These are phyloP conservation scores for Blastomyces parvus DNA, from an alignment of 2,329 filamentous ascomycete genomes.

Conservation along the genomic window DNA sequence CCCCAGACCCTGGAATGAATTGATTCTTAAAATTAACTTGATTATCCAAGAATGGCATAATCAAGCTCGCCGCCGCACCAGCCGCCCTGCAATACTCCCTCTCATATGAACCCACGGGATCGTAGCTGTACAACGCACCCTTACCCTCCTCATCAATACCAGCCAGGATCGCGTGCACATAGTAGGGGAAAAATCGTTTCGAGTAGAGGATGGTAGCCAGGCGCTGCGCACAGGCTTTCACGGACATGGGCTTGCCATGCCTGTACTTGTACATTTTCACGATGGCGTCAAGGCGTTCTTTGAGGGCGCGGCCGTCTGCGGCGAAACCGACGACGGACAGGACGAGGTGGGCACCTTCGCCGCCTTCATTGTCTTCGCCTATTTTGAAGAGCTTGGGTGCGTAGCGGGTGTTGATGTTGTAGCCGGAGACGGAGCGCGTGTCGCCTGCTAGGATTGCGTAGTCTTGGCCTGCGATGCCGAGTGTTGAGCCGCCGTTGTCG, in stretches of 20 bases:
- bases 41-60: constrained; percentile 99
- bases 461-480: constrained; percentile 86
- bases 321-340: constrained; percentile 93
- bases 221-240: constrained; percentile 88
- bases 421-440: constrained; percentile 88
- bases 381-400: constrained; percentile 96
- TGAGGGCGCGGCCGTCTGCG: constrained; percentile 85
- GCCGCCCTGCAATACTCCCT: constrained; percentile 90
- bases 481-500: constrained; percentile 92
- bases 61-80: constrained; percentile 82
- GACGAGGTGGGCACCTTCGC: constrained; percentile 75
- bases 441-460: constrained; percentile 97
- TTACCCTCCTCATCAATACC: constrained; percentile 90
- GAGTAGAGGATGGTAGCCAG: constrained; percentile 91
- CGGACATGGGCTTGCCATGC: constrained; percentile 90
- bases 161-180: constrained; percentile 86
- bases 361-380: constrained; percentile 76
- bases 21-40: constrained; percentile 99
- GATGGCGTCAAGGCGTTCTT: constrained; percentile 84
- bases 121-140: constrained; percentile 93
- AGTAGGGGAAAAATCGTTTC: constrained; percentile 99
- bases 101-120: constrained; percentile 96
- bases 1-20: constrained; percentile 77
- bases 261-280: constrained; percentile 99
- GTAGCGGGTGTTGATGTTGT: constrained; percentile 97